Percentiles rank a stretch among this genome's conserved stretches.
Evolutionary conservation across 495 filamentous ascomycete species (phyloP).

Genomic region (Astrothelium macrocarpum): DNA sequence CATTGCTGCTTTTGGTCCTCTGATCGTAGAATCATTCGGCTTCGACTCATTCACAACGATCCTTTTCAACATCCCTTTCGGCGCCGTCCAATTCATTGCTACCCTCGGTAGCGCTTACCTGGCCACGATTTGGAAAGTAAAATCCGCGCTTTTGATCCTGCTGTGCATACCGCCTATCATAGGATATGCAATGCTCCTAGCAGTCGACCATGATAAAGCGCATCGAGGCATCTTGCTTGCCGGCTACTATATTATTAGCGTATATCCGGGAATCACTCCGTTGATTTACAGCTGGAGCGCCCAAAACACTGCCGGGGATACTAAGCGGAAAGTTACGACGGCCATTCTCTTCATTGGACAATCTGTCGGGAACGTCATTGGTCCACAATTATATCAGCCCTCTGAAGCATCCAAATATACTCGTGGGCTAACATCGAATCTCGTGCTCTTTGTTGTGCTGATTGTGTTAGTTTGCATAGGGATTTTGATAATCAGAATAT

Average conservation of each 20-base stretch:
- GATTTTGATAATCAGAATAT: slow-evolving; percentile 36
- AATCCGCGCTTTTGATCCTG: slow-evolving; percentile 46
- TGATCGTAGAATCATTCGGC: slow-evolving; percentile 54
- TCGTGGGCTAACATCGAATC: slow-evolving; percentile 46
- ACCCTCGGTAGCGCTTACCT: slow-evolving; percentile 49
- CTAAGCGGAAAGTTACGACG: slow-evolving; percentile 52
- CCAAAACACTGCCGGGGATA: slow-evolving; percentile 54
- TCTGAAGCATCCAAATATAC: slow-evolving; percentile 45
- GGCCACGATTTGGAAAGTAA: slow-evolving; percentile 44
- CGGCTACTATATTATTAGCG: slow-evolving; percentile 54
- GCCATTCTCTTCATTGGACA: slow-evolving; percentile 49
- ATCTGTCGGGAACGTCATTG: slow-evolving; percentile 48
- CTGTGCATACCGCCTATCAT: slow-evolving; percentile 48
- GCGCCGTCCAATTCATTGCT: slow-evolving; percentile 49
- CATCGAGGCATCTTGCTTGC: slow-evolving; percentile 43
- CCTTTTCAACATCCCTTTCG: slow-evolving; percentile 57
- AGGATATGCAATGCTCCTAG: slow-evolving; percentile 47
- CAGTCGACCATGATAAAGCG: slow-evolving; percentile 36
- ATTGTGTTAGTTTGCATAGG: slow-evolving; percentile 38
- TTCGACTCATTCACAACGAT: slow-evolving; percentile 51
- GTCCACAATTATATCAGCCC: slow-evolving; percentile 49
- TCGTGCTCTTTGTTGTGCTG: slow-evolving; percentile 47
- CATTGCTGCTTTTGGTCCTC: slow-evolving; percentile 53
- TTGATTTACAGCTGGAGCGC: slow-evolving; percentile 55
- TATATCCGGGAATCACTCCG: slow-evolving; percentile 48